Conservation (phyloP, 2,329 filamentous ascomycete genomes). For the Zopfia rhizophila region DNA sequence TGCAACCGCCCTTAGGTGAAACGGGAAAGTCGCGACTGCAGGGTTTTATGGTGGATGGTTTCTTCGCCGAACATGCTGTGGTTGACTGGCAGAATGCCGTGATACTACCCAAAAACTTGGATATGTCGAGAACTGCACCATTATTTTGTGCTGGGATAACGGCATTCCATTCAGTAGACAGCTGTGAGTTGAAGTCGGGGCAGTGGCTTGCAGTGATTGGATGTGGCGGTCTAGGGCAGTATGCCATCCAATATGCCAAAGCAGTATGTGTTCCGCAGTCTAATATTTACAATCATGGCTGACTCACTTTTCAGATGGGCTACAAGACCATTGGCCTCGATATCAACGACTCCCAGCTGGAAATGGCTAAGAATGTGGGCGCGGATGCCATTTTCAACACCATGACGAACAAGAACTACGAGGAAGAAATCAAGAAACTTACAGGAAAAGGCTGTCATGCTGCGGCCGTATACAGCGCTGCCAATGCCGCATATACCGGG, state of each 20-base stretch:
- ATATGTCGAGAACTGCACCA: constrained; percentile 52
- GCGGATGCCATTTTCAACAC: constrained; percentile 58
- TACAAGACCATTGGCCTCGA: constrained; percentile 57
- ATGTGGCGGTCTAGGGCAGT: constrained; percentile 58
- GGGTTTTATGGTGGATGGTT: constrained; percentile 58
- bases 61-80: constrained; percentile 60
- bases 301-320: constrained; percentile 46
- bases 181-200: constrained; percentile 43
- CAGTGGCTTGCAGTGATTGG: constrained; percentile 58
- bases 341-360: constrained; percentile 56
- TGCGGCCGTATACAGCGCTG: constrained; percentile 55
- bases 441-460: constrained; percentile 56
- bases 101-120: constrained; percentile 50
- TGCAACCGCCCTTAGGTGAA: constrained; percentile 39
- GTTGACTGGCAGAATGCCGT: constrained; percentile 59
- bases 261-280: constrained; percentile 35
- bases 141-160: constrained; percentile 65
- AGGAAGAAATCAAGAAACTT: constrained; percentile 53
- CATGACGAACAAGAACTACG: constrained; percentile 50
- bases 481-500: constrained; percentile 49
- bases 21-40: constrained; percentile 53
- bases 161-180: constrained; percentile 45
- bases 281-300: background rate
- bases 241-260: constrained; percentile 60
- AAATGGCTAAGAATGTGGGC: constrained; percentile 52